Conservation (phyloP, 805 yeast species). For the Yamadazyma takamatsuzukensis region DNA sequence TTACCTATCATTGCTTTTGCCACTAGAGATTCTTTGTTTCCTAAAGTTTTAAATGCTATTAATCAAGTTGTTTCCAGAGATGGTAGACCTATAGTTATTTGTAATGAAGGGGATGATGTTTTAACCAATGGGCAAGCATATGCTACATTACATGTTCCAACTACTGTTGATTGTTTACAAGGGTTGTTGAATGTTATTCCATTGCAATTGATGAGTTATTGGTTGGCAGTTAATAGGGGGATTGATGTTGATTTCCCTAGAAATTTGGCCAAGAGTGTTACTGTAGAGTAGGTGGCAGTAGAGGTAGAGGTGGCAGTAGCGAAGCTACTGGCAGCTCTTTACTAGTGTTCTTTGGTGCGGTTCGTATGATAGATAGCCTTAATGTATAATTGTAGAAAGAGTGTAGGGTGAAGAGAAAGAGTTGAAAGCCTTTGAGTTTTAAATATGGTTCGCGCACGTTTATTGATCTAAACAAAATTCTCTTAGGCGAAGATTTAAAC, state of each 20-base stretch:
- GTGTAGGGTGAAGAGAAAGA: no score
- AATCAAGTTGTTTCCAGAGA: slow-evolving; percentile 97
- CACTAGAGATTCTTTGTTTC: slow-evolving; percentile 92
- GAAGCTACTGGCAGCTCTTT: no score
- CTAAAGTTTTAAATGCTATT: slow-evolving; percentile 91
- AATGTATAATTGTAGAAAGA: no score
- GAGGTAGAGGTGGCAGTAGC: no score
- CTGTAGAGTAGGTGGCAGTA: slow-evolving; percentile 75
- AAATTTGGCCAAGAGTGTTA: slow-evolving; percentile 96
- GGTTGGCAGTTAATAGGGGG: slow-evolving; percentile 94
- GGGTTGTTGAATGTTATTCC: slow-evolving; percentile 94
- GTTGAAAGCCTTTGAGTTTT: no score
- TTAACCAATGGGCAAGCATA: slow-evolving; percentile 53
- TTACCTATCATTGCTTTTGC: slow-evolving; percentile 95
- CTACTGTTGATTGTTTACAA: slow-evolving; percentile 95
- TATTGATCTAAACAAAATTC: no score
- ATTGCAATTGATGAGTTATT: slow-evolving; percentile 91
- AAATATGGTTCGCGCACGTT: no score
- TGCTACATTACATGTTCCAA: slow-evolving; percentile 85
- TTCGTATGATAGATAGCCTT: no score
- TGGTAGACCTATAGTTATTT: slow-evolving; percentile 92
- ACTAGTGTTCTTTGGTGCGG: no score
- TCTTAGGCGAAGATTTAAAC: no score
- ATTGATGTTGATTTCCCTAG: slow-evolving; percentile 98
- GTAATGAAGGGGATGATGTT: slow-evolving; percentile 75